Evolutionary conservation across 441 rosid species (phyloP).

Genomic region (Aquilaria agallochum): DNA sequence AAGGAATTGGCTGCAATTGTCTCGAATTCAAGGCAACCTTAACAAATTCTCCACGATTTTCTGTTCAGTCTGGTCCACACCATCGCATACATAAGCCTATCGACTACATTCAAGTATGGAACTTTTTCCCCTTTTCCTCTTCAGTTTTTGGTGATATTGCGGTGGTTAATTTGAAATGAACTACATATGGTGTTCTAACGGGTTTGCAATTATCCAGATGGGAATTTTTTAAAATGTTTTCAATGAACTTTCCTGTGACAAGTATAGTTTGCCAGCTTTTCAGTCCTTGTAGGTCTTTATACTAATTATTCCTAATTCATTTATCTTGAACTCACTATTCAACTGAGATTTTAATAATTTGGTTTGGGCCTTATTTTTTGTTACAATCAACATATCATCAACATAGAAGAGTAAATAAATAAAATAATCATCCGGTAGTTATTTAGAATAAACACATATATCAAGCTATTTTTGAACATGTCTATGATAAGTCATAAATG

Average conservation of each 20-base stretch:
- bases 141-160: neutral
- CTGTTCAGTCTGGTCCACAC: neutral
- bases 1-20: too few species aligned
- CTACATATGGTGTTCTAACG: neutral
- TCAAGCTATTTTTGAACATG: neutral
- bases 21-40: too few species aligned
- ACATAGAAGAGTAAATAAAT: neutral
- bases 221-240: neutral
- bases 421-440: neutral
- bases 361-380: neutral
- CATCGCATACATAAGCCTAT: slow-evolving; percentile 6
- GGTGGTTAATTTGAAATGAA: neutral
- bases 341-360: neutral
- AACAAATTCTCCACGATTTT: too few species aligned
- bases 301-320: neutral
- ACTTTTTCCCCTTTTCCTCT: neutral
- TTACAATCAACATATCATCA: neutral
- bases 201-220: neutral
- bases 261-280: too few species aligned
- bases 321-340: neutral
- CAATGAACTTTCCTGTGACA: too few species aligned
- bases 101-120: slow-evolving; percentile 1
- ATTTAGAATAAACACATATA: neutral
- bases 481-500: neutral
- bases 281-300: too few species aligned